Evolutionary conservation across 805 yeast species (phyloP).

Genomic region (Candida endomychidarum): DNA sequence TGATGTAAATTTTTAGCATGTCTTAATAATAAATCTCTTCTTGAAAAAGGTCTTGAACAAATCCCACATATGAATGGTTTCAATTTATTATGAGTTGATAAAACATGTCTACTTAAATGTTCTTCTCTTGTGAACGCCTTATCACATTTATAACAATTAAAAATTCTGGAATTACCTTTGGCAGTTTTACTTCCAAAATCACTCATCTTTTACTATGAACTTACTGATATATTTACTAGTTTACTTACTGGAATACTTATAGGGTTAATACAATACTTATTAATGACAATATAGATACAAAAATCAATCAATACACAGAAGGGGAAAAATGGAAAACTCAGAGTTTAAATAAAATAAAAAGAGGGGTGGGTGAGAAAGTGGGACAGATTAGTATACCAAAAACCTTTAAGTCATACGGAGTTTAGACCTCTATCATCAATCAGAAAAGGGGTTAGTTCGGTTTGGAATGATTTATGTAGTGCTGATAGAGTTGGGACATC

Average conservation of each 20-base stretch:
- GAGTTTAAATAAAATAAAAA: constrained; percentile 7
- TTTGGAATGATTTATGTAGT: too few species aligned
- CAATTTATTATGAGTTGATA: constrained; percentile 44
- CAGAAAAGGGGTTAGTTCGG: neutral
- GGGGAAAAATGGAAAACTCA: constrained; percentile 3
- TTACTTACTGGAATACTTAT: neutral
- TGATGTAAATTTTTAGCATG: constrained; percentile 47
- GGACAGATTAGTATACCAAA: constrained; percentile 1
- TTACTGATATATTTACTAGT: too few species aligned
- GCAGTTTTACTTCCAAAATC: constrained; percentile 44
- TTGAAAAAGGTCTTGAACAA: constrained; percentile 42
- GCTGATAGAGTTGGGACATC: too few species aligned
- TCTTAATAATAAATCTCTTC: constrained; percentile 43
- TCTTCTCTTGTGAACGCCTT: constrained; percentile 49
- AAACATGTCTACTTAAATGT: constrained; percentile 42
- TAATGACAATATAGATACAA: too few species aligned
- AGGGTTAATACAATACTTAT: too few species aligned
- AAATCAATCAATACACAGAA: constrained; percentile 3
- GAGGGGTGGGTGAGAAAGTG: constrained; percentile 11
- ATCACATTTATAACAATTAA: constrained; percentile 40
- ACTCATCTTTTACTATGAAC: too few species aligned
- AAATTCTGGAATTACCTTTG: constrained; percentile 44
- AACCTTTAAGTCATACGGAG: neutral
- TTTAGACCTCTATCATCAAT: neutral
- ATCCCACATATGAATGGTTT: constrained; percentile 46